These are phyloP conservation scores for Candida nitratophila DNA, from an alignment of 805 yeast genomes.

Conservation along the genomic window DNA sequence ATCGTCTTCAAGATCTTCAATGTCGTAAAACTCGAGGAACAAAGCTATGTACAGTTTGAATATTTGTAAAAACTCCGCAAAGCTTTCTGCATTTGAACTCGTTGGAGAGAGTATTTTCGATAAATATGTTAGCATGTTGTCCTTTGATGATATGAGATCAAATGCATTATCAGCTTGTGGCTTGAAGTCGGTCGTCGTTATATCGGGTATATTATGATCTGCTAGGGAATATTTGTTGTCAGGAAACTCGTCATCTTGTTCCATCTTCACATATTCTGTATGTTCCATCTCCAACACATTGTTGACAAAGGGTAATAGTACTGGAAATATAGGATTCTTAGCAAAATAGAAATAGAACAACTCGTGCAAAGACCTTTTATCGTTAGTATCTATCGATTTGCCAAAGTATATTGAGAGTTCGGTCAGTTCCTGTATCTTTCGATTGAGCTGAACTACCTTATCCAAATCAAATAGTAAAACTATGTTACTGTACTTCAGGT, in stretches of 20 bases:
- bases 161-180: too few relatives aligned
- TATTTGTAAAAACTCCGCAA: constrained; percentile 14
- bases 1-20: constrained; percentile 11
- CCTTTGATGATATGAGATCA: not conserved
- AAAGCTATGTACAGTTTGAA: constrained; percentile 14
- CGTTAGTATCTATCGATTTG: not conserved
- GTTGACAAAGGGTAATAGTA: not conserved
- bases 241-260: too few relatives aligned
- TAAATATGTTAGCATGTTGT: not conserved
- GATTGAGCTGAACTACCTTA: not conserved
- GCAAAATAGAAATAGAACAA: not conserved
- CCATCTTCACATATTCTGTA: too few relatives aligned
- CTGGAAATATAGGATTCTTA: not conserved
- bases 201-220: too few relatives aligned
- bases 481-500: constrained; percentile 8
- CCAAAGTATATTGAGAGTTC: not conserved
- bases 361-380: not conserved
- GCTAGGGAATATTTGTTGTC: too few relatives aligned
- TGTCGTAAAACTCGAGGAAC: constrained; percentile 9
- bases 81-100: not conserved
- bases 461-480: constrained; percentile 12
- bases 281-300: not conserved
- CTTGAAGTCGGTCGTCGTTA: too few relatives aligned
- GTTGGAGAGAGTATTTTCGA: not conserved
- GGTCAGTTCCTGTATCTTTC: not conserved